Conservation (phyloP, 805 yeast genomes). For the Metschnikowia chrysomelidarum region DNA sequence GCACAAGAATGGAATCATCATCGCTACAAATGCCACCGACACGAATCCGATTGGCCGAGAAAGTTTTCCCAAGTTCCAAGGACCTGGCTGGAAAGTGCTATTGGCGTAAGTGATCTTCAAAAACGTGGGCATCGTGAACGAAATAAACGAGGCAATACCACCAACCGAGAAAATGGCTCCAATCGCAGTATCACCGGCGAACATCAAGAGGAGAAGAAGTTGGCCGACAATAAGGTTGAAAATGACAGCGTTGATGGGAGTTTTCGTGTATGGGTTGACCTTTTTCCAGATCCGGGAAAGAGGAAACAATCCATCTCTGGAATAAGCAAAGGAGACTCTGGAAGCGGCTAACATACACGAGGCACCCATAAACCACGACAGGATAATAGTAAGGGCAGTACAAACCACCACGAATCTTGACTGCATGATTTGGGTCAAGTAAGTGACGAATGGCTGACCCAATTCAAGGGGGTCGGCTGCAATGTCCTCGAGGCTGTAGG, state of each 20-base stretch:
- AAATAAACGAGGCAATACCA: constrained; percentile 65
- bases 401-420: constrained; percentile 41
- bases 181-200: constrained; percentile 64
- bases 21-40: constrained; percentile 48
- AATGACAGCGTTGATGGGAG: constrained; percentile 68
- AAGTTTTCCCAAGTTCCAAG: constrained; percentile 60
- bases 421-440: constrained; percentile 47
- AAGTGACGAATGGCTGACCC: constrained; percentile 62
- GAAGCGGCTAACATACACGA: constrained; percentile 66
- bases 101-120: constrained; percentile 56
- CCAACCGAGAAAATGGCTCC: constrained; percentile 73
- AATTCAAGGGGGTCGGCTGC: constrained; percentile 46
- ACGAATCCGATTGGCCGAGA: constrained; percentile 48
- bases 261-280: constrained; percentile 51
- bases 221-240: constrained; percentile 54
- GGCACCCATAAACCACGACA: constrained; percentile 51
- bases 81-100: constrained; percentile 57
- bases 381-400: constrained; percentile 42
- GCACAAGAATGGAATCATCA: constrained; percentile 61
- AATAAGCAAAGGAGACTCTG: constrained; percentile 63
- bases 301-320: constrained; percentile 69
- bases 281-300: constrained; percentile 46
- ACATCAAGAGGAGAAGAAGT: constrained; percentile 52
- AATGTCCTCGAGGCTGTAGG: constrained; percentile 48
- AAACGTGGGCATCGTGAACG: constrained; percentile 63